Evolutionary conservation across 768 basidiomycete species (phyloP), one percentile per base, ranked within the genome.

Genomic region (Infundibulicybe gibba): DNA sequence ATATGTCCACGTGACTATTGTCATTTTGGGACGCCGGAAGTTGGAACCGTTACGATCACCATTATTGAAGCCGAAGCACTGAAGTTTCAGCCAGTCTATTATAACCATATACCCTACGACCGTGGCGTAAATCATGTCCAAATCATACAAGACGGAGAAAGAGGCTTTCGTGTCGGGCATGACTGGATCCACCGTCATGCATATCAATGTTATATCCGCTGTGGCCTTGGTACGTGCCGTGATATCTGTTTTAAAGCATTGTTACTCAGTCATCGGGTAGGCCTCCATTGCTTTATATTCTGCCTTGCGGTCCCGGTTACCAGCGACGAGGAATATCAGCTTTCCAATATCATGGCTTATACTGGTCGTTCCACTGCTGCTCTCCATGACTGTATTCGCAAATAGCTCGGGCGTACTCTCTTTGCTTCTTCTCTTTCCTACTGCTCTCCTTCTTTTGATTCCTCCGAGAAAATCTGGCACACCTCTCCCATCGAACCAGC

Each of bases 321-420:
- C 74, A 4, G 44, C 66, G 3, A 61, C 67, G 15, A 66, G 59
- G 15, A 47, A 59, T 8, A 60, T 74, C 25, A 61, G 67, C 15
- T 72, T 79, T 46, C 38, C 67, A 11, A 43, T 70, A 31, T 83
- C 91, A 61, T 90, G 80, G 73, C 32, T 71, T 6, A 61, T 88
- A 9, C 76, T 94, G 11, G 77, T 85, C 6, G 44, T 89, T 0
- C 95, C 95, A 0, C 70, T 94, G n/a, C 70, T 94, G 2, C 70
- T 94, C 8, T 85, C 82, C 3, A 80, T 97, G 67, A 95, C 95
- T 0, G 45, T 86, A 21, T 85, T 83, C 55, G 84, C 91, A 0
- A 63, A 76, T 25, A 63, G 65, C 10, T 85, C 91, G 0, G 54
- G 65, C 3, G 43, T 69, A 2, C 73, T 93, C 44, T 76, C 77